These are phyloP conservation scores for Cladosporium sp. DNA, from an alignment of 2,329 filamentous ascomycete species.

Conservation along the genomic window DNA sequence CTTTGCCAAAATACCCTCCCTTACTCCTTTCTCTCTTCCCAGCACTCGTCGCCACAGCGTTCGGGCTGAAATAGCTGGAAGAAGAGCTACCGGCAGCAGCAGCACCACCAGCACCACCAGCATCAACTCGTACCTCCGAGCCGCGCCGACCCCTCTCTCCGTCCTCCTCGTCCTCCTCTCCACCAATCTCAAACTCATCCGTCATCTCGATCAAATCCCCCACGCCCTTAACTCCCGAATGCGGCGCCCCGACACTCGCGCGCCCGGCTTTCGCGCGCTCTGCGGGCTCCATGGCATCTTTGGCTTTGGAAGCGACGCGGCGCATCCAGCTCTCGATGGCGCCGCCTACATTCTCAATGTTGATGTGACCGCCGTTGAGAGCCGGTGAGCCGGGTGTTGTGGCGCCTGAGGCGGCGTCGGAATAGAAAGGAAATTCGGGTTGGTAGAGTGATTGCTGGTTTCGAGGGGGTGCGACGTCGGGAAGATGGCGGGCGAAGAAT, in stretches of 20 bases:
- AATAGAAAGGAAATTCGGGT: slow-evolving; percentile 58
- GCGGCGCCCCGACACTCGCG: slow-evolving; percentile 28
- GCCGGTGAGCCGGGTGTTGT: slow-evolving; percentile 22
- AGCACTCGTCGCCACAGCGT: slow-evolving; percentile 14
- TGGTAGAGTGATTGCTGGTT: slow-evolving; percentile 54
- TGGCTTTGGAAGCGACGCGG: slow-evolving; percentile 66
- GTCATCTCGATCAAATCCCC: slow-evolving; percentile 69
- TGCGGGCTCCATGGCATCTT: slow-evolving; percentile 21
- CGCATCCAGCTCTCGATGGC: slow-evolving; percentile 88
- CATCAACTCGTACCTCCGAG: slow-evolving; percentile 11
- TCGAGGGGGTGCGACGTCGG: slow-evolving; percentile 59
- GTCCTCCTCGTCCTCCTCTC: slow-evolving; percentile 27
- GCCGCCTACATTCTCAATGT: slow-evolving; percentile 77
- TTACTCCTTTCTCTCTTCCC: slow-evolving; percentile 20
- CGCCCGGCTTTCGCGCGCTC: slow-evolving; percentile 20
- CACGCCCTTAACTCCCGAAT: slow-evolving; percentile 40
- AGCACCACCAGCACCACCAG: slow-evolving; percentile 12
- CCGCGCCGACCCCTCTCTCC: slow-evolving; percentile 25
- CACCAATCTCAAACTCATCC: slow-evolving; percentile 49
- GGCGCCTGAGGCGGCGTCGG: slow-evolving; percentile 26
- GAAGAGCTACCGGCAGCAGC: slow-evolving; percentile 18
- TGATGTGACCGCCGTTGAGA: slow-evolving; percentile 25
- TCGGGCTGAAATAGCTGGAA: slow-evolving; percentile 26
- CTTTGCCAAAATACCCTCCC: slow-evolving; percentile 21
- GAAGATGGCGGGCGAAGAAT: slow-evolving; percentile 77